Base-by-base conservation (phyloP, 148 eudicot species). In the Fallopia convolvulus region DNA sequence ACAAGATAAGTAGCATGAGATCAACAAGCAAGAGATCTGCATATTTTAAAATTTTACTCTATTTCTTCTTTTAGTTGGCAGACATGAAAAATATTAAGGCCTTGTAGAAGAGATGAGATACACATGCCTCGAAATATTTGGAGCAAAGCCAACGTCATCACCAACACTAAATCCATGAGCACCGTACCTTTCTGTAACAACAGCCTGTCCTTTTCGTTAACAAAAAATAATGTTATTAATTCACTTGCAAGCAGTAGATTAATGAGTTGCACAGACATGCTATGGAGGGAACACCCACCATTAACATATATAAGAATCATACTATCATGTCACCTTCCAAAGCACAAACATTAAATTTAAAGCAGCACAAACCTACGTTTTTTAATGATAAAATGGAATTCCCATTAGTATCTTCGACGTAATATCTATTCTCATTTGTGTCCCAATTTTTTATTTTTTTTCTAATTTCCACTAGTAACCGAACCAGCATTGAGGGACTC, bases 111-210 rank as follows among this genome's bases (percentile, higher is more conserved):
- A 76, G 40, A 61, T 17, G 86, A 36, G 39, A 36, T 36, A 36
- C 55, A 80, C 90, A 85, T 90, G 81, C 99, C 97, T 86, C 77
- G 99, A 87, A 66, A 90, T 79, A 79, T 91, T 87, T 77, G 97
- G 99, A 86, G 99, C 92, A 81, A 92, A 88, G 80, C 99, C 99
- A 82, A 97, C 99, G 79, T 92, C 97, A 82, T 92, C 99, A 32
- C 93, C 94, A 76, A 94, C 91, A 83, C 87, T 92, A 80, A 94
- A 90, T 77, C 88, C 95, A 86, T 86, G 89, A 46, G 88, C 80
- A 71, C 99, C 97, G 86, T 75, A 81, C 85, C 87, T 94, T 77
- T 94, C 96, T 40, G 88, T 76, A 80, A 92, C 88, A 75, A 94
- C 96, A 84, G 93, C 97, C 99, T 94, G 92, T 83, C 76, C 83